Evolutionary conservation across 805 yeast genomes (phyloP).

Genomic region (Starmerella bombi): DNA sequence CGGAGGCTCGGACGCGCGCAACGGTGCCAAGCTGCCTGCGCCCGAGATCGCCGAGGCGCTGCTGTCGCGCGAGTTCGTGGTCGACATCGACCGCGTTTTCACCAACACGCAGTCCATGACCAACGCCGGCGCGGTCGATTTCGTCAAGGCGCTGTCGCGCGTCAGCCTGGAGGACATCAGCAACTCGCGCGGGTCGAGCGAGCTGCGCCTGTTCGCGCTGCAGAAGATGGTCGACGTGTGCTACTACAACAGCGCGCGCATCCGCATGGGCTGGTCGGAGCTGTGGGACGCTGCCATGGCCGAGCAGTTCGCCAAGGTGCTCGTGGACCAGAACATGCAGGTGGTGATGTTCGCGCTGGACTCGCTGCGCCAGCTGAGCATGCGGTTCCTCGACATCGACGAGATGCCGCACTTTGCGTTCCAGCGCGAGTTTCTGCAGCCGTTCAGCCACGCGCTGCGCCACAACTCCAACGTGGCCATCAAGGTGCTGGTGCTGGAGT

Average conservation of each 20-base stretch:
- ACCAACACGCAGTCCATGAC: conserved; percentile 65
- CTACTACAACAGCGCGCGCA: conserved; percentile 93
- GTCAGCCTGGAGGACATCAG: conserved; percentile 86
- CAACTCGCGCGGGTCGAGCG: conserved; percentile 63
- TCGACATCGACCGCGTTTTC: conserved; percentile 71
- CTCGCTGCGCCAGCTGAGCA: conserved; percentile 80
- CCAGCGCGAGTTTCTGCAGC: conserved; percentile 84
- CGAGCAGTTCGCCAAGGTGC: conserved; percentile 70
- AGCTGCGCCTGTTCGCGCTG: conserved; percentile 83
- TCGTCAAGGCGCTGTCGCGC: conserved; percentile 73
- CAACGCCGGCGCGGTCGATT: conserved; percentile 75
- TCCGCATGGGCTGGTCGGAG: conserved; percentile 91
- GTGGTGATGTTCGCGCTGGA: conserved; percentile 86
- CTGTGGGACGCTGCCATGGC: conserved; percentile 84
- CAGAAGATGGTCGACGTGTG: conserved; percentile 96
- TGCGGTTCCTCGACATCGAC: conserved; percentile 84
- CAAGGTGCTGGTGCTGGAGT: conserved; percentile 79
- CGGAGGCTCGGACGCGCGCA: conserved; percentile 65
- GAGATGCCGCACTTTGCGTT: conserved; percentile 92
- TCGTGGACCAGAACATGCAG: conserved; percentile 60
- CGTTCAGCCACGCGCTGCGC: conserved; percentile 66
- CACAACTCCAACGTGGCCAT: conserved; percentile 58
- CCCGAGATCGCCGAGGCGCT: conserved; percentile 26
- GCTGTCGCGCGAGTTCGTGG: conserved; percentile 26
- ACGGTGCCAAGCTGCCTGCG: conserved; percentile 38